A percentile compares a stretch with the other conserved stretches of the same genome.
Evolutionary conservation across 805 yeast species (phyloP).

Genomic region (Candida stauntonica): DNA sequence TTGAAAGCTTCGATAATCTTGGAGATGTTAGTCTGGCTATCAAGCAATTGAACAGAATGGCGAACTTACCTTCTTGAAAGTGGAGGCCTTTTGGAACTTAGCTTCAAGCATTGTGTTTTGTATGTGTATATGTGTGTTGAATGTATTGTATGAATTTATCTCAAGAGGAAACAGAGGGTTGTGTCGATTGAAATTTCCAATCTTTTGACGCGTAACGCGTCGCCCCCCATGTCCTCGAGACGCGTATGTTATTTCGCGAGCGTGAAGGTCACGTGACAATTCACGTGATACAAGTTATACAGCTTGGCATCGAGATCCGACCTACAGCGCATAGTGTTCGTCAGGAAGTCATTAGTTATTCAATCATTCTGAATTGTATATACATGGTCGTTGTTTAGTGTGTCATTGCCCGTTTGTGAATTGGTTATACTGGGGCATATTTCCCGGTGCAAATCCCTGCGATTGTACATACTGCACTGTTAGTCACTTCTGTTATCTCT

Average conservation of each 20-base stretch:
- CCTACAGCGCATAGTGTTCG: too few species aligned
- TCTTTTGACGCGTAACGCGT: constrained; percentile 5
- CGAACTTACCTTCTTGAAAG: constrained; percentile 59
- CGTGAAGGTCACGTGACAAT: too few species aligned
- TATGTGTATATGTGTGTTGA: neutral
- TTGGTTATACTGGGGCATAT: constrained; percentile 19
- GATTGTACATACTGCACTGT: constrained; percentile 19
- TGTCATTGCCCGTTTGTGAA: constrained; percentile 8
- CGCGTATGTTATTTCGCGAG: too few species aligned
- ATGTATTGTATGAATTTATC: neutral
- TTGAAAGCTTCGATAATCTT: constrained; percentile 86
- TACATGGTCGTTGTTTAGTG: too few species aligned
- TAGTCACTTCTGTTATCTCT: constrained; percentile 12
- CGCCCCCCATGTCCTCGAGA: too few species aligned
- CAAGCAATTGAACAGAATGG: neutral
- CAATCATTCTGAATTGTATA: neutral
- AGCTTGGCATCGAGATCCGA: too few species aligned
- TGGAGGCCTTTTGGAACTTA: constrained; percentile 87
- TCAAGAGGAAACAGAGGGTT: neutral
- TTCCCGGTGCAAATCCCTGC: constrained; percentile 23
- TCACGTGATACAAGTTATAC: too few species aligned
- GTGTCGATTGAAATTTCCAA: constrained; percentile 1
- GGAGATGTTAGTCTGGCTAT: constrained; percentile 7
- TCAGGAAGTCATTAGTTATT: too few species aligned
- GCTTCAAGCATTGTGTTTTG: constrained; percentile 86